Percentiles rank a stretch among this genome's conserved stretches.
phyloP scores from a whole-genome alignment of 2,329 filamentous ascomycete species.

The Cladobotryum mycophilum region DNA sequence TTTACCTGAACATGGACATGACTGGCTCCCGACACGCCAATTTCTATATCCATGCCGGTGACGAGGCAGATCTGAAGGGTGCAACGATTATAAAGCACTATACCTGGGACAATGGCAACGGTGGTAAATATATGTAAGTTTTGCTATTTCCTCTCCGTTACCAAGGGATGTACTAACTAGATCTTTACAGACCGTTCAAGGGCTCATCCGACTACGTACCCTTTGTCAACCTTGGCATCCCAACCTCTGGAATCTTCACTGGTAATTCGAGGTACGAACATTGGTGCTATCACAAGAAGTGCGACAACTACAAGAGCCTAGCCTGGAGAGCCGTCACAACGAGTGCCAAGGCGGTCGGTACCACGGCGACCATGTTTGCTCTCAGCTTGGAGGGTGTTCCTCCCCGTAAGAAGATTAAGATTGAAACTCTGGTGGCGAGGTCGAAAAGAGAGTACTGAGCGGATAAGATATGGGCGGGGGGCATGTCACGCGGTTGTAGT shows the following conservation, averaged over 20 bases:
- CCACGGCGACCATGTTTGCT: slow-evolving; percentile 39
- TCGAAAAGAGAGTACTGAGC: background rate
- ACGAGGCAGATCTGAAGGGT: slow-evolving; percentile 31
- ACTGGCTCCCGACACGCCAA: slow-evolving; percentile 42
- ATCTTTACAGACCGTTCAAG: no score
- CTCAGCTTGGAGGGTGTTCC: slow-evolving; percentile 31
- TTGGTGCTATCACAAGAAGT: slow-evolving; percentile 33
- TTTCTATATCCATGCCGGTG: slow-evolving; percentile 35
- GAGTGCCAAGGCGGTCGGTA: slow-evolving; percentile 42
- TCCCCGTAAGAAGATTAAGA: slow-evolving; percentile 22
- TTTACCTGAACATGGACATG: slow-evolving; percentile 70
- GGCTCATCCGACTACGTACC: slow-evolving; percentile 30
- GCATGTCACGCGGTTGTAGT: no score
- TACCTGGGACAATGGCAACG: slow-evolving; percentile 21
- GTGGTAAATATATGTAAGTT: slow-evolving; percentile 21
- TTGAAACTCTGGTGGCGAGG: background rate
- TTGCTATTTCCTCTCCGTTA: no score
- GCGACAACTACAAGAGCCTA: slow-evolving; percentile 36
- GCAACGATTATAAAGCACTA: slow-evolving; percentile 26
- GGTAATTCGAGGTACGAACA: slow-evolving; percentile 28
- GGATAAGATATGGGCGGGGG: no score
- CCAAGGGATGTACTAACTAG: no score
- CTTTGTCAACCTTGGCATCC: slow-evolving; percentile 31
- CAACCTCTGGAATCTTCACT: slow-evolving; percentile 33
- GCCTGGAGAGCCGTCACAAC: slow-evolving; percentile 34